Conservation (phyloP, 2,329 filamentous ascomycete genomes). For the Seiridium unicorne region DNA sequence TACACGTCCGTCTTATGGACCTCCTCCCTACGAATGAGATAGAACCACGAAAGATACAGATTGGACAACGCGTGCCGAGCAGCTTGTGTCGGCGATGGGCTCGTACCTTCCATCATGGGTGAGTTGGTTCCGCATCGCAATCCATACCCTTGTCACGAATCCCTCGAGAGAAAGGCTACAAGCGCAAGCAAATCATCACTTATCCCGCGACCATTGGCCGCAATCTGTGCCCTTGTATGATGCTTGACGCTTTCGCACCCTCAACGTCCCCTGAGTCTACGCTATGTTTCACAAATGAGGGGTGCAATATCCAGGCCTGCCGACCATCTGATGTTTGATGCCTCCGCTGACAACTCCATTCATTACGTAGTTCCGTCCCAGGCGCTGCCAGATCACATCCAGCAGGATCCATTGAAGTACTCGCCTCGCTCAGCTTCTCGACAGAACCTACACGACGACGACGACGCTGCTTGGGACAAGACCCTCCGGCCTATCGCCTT, state of each 20-base stretch:
- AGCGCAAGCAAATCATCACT: background rate
- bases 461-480: constrained; percentile 44
- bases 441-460: constrained; percentile 49
- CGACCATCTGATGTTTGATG: constrained; percentile 5
- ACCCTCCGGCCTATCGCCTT: constrained; percentile 47
- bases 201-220: constrained; percentile 4
- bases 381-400: constrained; percentile 53
- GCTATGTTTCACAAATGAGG: constrained; percentile 8
- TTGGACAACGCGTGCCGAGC: background rate
- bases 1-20: background rate
- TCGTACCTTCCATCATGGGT: constrained; percentile 8
- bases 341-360: constrained; percentile 23
- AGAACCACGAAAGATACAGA: constrained; percentile 1
- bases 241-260: background rate
- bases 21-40: constrained; percentile 4
- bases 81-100: constrained; percentile 6
- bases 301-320: constrained; percentile 1
- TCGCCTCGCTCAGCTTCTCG: constrained; percentile 48
- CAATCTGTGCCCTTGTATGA: constrained; percentile 8
- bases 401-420: constrained; percentile 50
- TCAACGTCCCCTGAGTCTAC: background rate
- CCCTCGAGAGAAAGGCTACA: constrained; percentile 3
- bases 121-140: constrained; percentile 2
- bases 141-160: constrained; percentile 3
- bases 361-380: constrained; percentile 53